Percentiles rank a stretch among this genome's conserved stretches.
Conservation (phyloP, 2,329 filamentous ascomycete genomes). For the Fusarium sp. region DNA sequence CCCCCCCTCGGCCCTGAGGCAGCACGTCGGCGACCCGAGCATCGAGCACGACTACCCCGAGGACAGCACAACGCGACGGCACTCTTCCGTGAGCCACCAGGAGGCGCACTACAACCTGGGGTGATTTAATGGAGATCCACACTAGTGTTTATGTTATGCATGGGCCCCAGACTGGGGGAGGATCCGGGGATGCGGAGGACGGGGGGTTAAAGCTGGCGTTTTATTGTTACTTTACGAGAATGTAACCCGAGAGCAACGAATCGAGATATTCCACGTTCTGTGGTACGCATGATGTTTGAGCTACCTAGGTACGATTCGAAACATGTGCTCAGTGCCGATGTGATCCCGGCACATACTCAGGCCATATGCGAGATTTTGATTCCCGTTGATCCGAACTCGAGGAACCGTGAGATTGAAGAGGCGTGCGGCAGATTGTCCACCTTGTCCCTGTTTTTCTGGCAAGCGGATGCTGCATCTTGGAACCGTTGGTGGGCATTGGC, state of each 20-base stretch:
- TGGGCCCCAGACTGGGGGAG: not conserved
- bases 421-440: not conserved
- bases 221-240: not conserved
- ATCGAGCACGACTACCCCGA: constrained; percentile 49
- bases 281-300: not conserved
- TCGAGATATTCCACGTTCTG: not conserved
- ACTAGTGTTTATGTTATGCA: not conserved
- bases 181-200: constrained; percentile 5
- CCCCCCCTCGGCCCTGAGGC: constrained; percentile 41
- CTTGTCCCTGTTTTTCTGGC: not conserved
- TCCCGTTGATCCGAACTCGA: constrained; percentile 6
- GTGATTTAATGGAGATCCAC: not conserved
- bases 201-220: not conserved
- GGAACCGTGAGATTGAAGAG: not conserved
- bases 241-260: not conserved
- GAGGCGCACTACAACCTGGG: constrained; percentile 44
- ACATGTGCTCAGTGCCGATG: not conserved
- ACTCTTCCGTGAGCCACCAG: constrained; percentile 47
- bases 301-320: not conserved
- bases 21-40: constrained; percentile 42
- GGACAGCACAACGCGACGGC: constrained; percentile 45
- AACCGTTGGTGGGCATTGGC: not conserved
- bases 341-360: not conserved
- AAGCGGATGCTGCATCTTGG: constrained; percentile 7
- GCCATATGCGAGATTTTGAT: not conserved